Base-by-base conservation (phyloP, 345 rosid species). In the Gossypium raimondii region DNA sequence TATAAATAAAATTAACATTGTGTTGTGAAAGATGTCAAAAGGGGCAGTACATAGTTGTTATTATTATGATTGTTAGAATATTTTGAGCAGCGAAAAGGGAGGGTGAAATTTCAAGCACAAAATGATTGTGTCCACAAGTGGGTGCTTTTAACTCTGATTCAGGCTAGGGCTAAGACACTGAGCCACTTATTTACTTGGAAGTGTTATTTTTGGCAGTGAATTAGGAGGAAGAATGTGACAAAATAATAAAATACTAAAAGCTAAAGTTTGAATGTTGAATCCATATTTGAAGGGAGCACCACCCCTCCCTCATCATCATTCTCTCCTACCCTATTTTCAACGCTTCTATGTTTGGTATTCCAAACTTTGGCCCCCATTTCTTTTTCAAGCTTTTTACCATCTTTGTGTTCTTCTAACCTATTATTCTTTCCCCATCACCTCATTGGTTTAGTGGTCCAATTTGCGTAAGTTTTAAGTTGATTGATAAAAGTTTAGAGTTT, bases 81-180 rank as follows among this genome's bases (percentile, higher is more conserved):
- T 20, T 73, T 73, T 22, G 76, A 69, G 79, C 62, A 55, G 38
- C 70, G 51, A 75, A 55, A 80, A 58, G 61, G 71, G 72, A 71
- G 61, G 60, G 73, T 78, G 83, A 79, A 72, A 86, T 87, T 87
- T 88, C 83, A 80, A 82, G 75, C 82, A 63, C 81, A 78, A 80
- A 90, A 93, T 90, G 90, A 90, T 93, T 90, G 75, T 84, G 89
- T 85, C 87, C 85, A 84, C 90, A 84, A 87, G 89, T 86, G 78
- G 52, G 45, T 83, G 25, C 85, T 83, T 74, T 58, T 34, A 79
- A 74, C 72, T 63, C 27, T 16, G 73, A 17, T 13, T 1, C 25
- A 16, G 25, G 18, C 41, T 0, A 14, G 3, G 72, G 0, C 16
- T 41, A 2, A 25, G 18, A 22, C 56, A 0, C 22, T 50, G 2